Base-by-base conservation (phyloP, 768 basidiomycete genomes). In the Boletus bicolor region DNA sequence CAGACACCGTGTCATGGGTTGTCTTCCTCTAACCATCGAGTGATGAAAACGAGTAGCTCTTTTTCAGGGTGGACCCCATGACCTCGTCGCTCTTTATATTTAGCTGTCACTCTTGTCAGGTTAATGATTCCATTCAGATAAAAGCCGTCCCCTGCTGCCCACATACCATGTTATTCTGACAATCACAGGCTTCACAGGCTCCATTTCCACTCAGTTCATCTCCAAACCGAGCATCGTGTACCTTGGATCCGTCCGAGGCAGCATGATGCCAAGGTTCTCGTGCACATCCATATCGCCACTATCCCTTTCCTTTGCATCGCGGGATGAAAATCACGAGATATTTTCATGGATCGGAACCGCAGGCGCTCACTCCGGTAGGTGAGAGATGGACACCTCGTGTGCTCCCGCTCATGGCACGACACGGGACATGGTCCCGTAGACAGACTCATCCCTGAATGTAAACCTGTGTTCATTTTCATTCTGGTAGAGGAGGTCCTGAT, bases 401-500 rank as follows among this genome's bases (percentile, higher is more conserved):
- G 9, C 38, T 19, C 38, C 38, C 10, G n/a, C 11, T 19, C 5
- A 19, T 41, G 10, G 19, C 19, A 41, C 39, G 39, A 19, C 39
- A 19, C 24, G 4, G 17, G 17, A 8, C 17, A 37, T 30, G 28
- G 28, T 7, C 21, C 10, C 7, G 34, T 15, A n/a, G 8, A 35
- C 24, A 21, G 1, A 14, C 32, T 30, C n/a, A 46, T 46, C 12
- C 45, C 19, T 21, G 32, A 28, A 26, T 32, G 30, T 9, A 53
- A 53, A 12, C 35, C 15, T 24, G 2, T n/a, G 42, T 51, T 54
- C 36, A 15, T 26, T 45, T 53, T 50, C 49, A 39, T 56, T 56
- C 37, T 54, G 46, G 30, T 39, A 50, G 19, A 26, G 5, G 48
- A 47, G 30, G 17, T 44, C 46, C 44, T 63, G 54, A 55, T 59